Percentiles rank a stretch among this genome's conserved stretches.
phyloP scores from a whole-genome alignment of 1,139 yeast genomes.

The Suhomyces panamericanus region DNA sequence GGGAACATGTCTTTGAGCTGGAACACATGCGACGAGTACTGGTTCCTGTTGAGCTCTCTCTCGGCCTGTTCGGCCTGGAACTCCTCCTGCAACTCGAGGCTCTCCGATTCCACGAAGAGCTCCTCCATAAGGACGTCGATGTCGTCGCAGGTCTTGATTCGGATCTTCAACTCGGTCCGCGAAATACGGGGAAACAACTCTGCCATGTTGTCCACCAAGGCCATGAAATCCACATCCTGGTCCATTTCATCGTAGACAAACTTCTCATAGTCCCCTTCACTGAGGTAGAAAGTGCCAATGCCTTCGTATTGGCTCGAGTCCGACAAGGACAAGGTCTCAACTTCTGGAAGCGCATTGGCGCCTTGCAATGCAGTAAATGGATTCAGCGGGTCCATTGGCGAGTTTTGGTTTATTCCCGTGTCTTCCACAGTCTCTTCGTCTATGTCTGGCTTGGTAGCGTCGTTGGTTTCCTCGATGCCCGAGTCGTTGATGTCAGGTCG shows the following conservation, averaged over 20 bases:
- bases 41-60: background rate
- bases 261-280: slow-evolving; percentile 17
- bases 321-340: too few species aligned
- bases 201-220: slow-evolving; percentile 24
- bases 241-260: slow-evolving; percentile 18
- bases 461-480: background rate
- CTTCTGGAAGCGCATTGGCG: too few species aligned
- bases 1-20: slow-evolving; percentile 29
- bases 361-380: too few species aligned
- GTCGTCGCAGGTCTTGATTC: slow-evolving; percentile 22
- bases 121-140: slow-evolving; percentile 25
- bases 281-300: background rate
- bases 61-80: slow-evolving; percentile 7
- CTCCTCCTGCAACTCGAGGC: slow-evolving; percentile 13
- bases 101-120: slow-evolving; percentile 22
- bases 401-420: too few species aligned
- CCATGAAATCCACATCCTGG: slow-evolving; percentile 18
- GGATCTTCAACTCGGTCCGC: slow-evolving; percentile 27
- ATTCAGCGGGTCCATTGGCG: too few species aligned
- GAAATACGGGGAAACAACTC: slow-evolving; percentile 32
- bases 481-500: background rate
- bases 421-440: too few species aligned
- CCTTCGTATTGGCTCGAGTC: too few species aligned
- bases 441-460: too few species aligned
- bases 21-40: too few species aligned